These are phyloP conservation scores for Stemphylium vesicarium DNA, from an alignment of 2,329 filamentous ascomycete genomes.

Conservation along the genomic window DNA sequence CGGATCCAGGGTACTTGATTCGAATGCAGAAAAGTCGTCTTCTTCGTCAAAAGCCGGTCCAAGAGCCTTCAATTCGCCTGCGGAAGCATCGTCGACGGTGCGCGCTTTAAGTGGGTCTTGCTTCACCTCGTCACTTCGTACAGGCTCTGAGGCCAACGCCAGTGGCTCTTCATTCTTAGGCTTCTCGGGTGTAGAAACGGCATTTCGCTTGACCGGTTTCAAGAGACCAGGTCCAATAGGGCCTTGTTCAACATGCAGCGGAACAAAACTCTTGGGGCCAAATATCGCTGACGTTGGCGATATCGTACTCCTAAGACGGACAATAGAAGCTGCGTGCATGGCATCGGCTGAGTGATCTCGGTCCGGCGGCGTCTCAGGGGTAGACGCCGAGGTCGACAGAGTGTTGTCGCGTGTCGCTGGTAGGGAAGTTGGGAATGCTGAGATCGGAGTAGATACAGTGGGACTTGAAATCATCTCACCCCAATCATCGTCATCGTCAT, in stretches of 20 bases:
- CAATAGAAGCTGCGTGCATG: constrained; percentile 38
- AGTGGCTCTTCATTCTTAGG: neutral
- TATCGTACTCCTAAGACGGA: constrained; percentile 40
- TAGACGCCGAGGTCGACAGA: constrained; percentile 16
- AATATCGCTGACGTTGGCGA: constrained; percentile 46
- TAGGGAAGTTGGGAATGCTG: constrained; percentile 17
- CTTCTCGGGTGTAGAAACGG: constrained; percentile 16
- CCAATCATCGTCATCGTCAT: constrained; percentile 47
- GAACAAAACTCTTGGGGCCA: constrained; percentile 36
- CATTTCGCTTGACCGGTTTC: constrained; percentile 29
- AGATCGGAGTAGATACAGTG: constrained; percentile 29
- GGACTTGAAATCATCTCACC: constrained; percentile 50
- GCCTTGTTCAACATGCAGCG: constrained; percentile 29
- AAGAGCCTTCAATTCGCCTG: neutral
- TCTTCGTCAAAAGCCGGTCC: neutral
- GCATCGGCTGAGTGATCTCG: constrained; percentile 23
- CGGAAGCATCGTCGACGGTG: neutral
- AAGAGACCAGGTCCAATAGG: constrained; percentile 40
- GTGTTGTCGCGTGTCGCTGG: constrained; percentile 15
- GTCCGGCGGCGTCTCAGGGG: constrained; percentile 15
- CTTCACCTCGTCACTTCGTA: neutral
- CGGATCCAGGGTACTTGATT: neutral
- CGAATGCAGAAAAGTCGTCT: constrained; percentile 9
- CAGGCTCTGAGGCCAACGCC: neutral
- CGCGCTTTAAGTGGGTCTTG: neutral